phyloP scores from a whole-genome alignment of 192 early-diverging fungal species.

The Backusella sp. region DNA sequence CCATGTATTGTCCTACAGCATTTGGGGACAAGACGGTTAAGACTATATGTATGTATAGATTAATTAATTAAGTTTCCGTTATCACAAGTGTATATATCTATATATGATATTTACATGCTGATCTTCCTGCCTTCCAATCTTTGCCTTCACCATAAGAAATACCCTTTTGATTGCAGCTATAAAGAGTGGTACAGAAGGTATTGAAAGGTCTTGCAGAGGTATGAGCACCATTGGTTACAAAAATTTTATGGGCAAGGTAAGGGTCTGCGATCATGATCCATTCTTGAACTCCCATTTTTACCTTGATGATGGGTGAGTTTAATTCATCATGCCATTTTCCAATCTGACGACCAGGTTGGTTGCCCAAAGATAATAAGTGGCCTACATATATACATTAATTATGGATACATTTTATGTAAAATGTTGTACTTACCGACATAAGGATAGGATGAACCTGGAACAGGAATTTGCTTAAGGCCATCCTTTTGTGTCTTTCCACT shows the following conservation, averaged over 20 bases:
- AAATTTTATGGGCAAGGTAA: slow-evolving; percentile 1
- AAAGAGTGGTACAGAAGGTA: neutral
- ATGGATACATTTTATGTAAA: neutral
- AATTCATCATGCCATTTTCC: slow-evolving; percentile 11
- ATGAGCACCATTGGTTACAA: neutral
- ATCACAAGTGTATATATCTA: neutral
- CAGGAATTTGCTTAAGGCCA: neutral
- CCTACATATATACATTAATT: neutral
- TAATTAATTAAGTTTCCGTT: neutral
- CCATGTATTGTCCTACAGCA: neutral
- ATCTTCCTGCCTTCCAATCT: neutral
- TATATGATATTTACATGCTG: neutral
- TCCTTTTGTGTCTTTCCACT: neutral
- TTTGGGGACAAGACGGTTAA: neutral
- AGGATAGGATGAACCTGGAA: slow-evolving; percentile 3
- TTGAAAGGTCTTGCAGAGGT: neutral
- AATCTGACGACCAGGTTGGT: neutral
- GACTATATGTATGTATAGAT: neutral
- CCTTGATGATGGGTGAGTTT: neutral
- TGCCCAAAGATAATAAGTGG: slow-evolving; percentile 5
- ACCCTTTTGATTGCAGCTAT: slow-evolving; percentile 11
- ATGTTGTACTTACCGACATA: neutral
- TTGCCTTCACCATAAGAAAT: slow-evolving; percentile 5
- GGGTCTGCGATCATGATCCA: slow-evolving; percentile 9
- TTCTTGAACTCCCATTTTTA: slow-evolving; percentile 4